Evolutionary conservation across 2,329 filamentous ascomycete genomes (phyloP), one percentile per base, ranked within the genome.

Genomic region (Basipetospora chlamydospora): DNA sequence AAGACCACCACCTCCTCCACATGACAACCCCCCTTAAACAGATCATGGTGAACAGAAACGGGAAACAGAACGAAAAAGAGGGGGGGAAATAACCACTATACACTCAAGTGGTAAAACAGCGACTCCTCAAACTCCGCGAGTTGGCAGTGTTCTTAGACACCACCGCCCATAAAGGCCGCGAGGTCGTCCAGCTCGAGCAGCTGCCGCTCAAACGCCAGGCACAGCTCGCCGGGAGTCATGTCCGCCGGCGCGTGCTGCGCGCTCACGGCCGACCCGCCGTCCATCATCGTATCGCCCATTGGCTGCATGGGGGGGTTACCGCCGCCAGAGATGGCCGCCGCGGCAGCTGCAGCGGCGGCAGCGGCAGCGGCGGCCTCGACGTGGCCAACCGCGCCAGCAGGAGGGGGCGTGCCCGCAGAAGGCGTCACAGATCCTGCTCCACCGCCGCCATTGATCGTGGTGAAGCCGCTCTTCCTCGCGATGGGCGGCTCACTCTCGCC

Each of bases 141-240:
- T n/a, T n/a, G n/a, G n/a, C n/a, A n/a, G n/a, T n/a, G n/a, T n/a
- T n/a, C 16, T 37, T 49, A 75, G 42, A 75, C 70, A 41, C 70
- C 70, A 15, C 70, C 70, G 15, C 70, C 70, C 70, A 75, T 75
- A 37, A 75, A 74, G 3, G 70, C 70, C 22, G 70, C 70, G 9
- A 75, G 61, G 46, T 75, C 70, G 42, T 75, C 70, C 6, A 75
- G 57, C 48, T 75, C 70, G 9, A 75, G 56, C 1, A 75, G 59
- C 50, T 75, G 70, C 22, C 68, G 59, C 55, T 75, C 71, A 45
- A 75, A 75, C 0, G 70, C 70, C 11, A 58, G 55, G 46, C 71
- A 75, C 12, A 75, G 57, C 47, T 75, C 70, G 5, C 64, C 60
- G 0, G 69, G 65, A 3, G 69, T 73, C 67, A 75, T 75, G 42